Base-by-base conservation (phyloP, 2,329 filamentous ascomycete genomes). In the Colletotrichum sp. region DNA sequence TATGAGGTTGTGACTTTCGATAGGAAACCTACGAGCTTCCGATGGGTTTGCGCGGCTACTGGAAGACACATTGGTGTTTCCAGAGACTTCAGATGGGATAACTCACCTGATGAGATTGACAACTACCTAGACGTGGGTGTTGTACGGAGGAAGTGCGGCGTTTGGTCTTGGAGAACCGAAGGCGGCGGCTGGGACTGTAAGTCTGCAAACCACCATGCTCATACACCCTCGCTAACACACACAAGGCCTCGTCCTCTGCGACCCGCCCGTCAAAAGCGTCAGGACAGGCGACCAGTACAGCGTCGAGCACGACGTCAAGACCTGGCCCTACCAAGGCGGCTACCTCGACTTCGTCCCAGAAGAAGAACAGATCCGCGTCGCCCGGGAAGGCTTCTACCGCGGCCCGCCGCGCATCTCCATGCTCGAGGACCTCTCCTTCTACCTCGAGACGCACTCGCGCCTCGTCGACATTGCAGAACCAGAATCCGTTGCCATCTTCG, bases 341-440 rank as follows among this genome's bases (percentile, higher is more conserved):
- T 81, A 81, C 57, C 70, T 80, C 26, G 80, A 80, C 76, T 81
- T 81, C 62, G 77, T 80, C 18, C 80, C 80, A 3, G 76, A 77
- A 39, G 74, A 69, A 18, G 76, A 75, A 15, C 79, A 79, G 64
- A 57, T 76, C 12, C 72, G 68, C 15, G 55, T 71, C 8, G 71
- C 66, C 8, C 26, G 26, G 26, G 71, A 75, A 7, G 63, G 66
- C 13, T 52, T 36, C 15, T 60, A 71, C 66, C n/a, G 36, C 15
- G 79, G 78, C 2, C 80, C 80, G 8, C 79, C 76, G 12, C 63
- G 79, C 18, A 77, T 74, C 2, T 79, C 71, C 8, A 63, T 81
- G 72, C 75, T 79, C 26, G 76, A 81, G n/a, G 80, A 81, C 34
- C 72, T 81, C 18, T 69, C 78, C 16, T 81, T 78, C 63, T 81